Base-by-base conservation (phyloP, 805 yeast genomes). In the Lipomyces spencermartinsiae region DNA sequence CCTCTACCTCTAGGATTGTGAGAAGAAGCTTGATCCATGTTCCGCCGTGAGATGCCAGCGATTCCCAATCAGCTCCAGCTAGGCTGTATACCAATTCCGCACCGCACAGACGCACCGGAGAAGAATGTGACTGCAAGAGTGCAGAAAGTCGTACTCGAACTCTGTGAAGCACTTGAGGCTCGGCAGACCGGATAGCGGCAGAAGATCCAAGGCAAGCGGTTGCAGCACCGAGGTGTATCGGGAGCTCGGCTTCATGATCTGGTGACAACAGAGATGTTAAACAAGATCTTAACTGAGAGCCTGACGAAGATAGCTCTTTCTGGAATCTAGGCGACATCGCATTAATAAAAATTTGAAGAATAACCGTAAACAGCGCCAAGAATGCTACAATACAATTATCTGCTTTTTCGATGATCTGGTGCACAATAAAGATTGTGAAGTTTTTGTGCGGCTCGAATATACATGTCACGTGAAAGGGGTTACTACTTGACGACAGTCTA, bases 61-160 rank as follows among this genome's bases (percentile, higher is more conserved):
- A 64, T 35, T 63, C 66, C 72, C 72, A 69, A 46, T 69, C 72
- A 12, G 22, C 59, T 2, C 61, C 61, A 37, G 56, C 62, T 19
- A 69, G 39, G 12, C 53, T 58, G 25, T 37, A 29, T 12, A 64
- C 60, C 34, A 69, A 51, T 29, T 59, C 68, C 16, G 72, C 68
- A 55, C 71, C 71, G 33, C 64, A 55, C 4, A 49, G 22, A 14
- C 60, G 54, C 9, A 64, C 58, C 7, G 22, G 49, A 4, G 62
- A 7, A n/a, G 39, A 35, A 14, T 46, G 16, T 7, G 72, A 63
- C 62, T 69, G 72, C 35, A 68, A 33, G 8, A 69, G 35, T 8
- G 67, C 66, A 14, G 72, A 69, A 39, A 69, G 58, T 12, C 72
- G 63, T 10, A 68, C 68, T n/a, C 72, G 63, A 33, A 69, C 59